Percentiles rank a stretch among this genome's conserved stretches.
Conservation (phyloP, 2,329 filamentous ascomycete species). For the Aspergillus sp. region DNA sequence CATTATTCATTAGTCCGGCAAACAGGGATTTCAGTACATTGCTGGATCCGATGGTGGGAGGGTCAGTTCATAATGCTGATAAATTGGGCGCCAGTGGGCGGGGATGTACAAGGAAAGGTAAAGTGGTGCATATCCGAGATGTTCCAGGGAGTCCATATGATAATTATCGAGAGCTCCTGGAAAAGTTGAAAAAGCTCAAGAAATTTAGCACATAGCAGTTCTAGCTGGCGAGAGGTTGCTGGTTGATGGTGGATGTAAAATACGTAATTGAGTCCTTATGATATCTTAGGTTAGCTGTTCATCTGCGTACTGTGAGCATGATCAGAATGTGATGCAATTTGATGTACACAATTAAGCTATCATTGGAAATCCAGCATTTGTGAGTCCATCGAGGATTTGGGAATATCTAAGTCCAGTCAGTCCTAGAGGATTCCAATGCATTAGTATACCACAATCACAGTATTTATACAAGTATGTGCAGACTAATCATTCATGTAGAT, state of each 20-base stretch:
- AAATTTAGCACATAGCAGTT: not conserved
- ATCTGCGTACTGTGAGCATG: not conserved
- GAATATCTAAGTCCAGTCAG: not conserved
- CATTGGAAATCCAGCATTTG: not conserved
- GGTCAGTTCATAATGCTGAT: conserved; percentile 7
- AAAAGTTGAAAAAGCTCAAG: conserved; percentile 2
- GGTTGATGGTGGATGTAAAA: not conserved
- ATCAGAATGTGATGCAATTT: not conserved
- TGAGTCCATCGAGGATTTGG: not conserved
- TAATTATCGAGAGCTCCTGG: conserved; percentile 8
- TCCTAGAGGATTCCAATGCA: not conserved
- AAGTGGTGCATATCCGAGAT: conserved; percentile 10
- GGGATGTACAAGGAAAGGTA: conserved; percentile 19
- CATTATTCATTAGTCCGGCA: conserved; percentile 17
- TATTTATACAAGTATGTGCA: not conserved
- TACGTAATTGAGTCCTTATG: not conserved
- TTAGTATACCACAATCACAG: not conserved
- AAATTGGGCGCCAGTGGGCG: conserved; percentile 12
- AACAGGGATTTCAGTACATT: conserved; percentile 15
- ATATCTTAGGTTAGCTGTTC: not conserved
- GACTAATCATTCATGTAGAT: no score
- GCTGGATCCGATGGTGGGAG: conserved; percentile 12
- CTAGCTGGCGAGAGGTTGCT: not conserved
- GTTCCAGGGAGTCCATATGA: not conserved
- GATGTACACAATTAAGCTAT: not conserved